Evolutionary conservation across 345 rosid genomes (phyloP).

Genomic region (Lepidium sativum): DNA sequence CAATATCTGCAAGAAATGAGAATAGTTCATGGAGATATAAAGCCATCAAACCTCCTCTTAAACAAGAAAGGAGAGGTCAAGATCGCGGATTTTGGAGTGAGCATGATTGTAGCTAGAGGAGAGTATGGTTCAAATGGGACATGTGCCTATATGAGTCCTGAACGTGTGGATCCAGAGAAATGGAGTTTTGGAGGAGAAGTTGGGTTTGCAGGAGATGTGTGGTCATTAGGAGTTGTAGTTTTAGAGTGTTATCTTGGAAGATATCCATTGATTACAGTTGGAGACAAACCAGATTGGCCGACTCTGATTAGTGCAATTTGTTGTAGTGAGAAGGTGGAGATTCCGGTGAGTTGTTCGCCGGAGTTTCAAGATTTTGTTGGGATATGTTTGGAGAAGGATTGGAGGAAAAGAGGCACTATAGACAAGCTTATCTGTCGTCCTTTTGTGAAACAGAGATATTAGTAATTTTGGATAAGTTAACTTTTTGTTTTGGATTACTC

Average conservation of each 20-base stretch:
- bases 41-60: constrained; percentile 57
- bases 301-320: constrained; percentile 46
- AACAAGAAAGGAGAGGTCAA: constrained; percentile 41
- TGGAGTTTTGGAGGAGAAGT: constrained; percentile 33
- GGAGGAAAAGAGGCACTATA: constrained; percentile 49
- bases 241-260: constrained; percentile 54
- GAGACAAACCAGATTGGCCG: constrained; percentile 57
- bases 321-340: constrained; percentile 35
- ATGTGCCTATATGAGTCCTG: constrained; percentile 69
- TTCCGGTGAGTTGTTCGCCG: constrained; percentile 40
- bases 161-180: constrained; percentile 46
- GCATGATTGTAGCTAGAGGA: constrained; percentile 32
- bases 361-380: constrained; percentile 37
- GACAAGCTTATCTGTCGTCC: constrained; percentile 52
- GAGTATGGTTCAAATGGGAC: constrained; percentile 38
- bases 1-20: constrained; percentile 39
- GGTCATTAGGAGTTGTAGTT: constrained; percentile 59
- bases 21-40: constrained; percentile 63
- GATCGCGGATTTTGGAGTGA: constrained; percentile 68
- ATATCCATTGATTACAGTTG: constrained; percentile 44
- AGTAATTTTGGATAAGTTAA: background rate
- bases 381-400: constrained; percentile 59
- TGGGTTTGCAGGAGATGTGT: constrained; percentile 53
- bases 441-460: constrained; percentile 25
- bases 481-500: too few species aligned